phyloP scores from a whole-genome alignment of 345 rosid genomes.

The Pugionium cornutum region DNA sequence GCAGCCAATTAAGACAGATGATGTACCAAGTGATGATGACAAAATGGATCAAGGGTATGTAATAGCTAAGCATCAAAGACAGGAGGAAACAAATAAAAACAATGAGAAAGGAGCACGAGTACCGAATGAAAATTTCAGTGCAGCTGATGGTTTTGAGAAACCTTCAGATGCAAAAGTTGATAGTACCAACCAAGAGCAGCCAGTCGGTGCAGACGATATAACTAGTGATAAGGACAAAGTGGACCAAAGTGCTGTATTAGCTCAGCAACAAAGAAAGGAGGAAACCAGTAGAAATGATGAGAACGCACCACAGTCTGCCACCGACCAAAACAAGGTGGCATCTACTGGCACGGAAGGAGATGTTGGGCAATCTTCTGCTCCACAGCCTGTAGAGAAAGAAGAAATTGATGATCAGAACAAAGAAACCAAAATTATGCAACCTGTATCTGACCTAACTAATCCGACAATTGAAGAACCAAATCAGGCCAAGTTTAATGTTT shows the following conservation, averaged over 20 bases:
- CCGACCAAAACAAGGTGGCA: conserved; percentile 50
- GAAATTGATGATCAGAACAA: conserved; percentile 52
- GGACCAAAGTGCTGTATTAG: conserved; percentile 44
- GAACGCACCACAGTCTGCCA: conserved; percentile 41
- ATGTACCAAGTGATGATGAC: conserved; percentile 41
- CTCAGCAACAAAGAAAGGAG: conserved; percentile 44
- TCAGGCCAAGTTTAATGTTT: conserved; percentile 54
- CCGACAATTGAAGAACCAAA: conserved; percentile 43
- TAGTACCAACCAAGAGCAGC: conserved; percentile 37
- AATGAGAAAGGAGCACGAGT: conserved; percentile 45
- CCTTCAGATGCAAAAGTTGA: conserved; percentile 43
- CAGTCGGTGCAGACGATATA: conserved; percentile 40
- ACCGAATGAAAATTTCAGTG: conserved; percentile 45
- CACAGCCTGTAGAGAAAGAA: conserved; percentile 54
- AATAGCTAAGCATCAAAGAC: conserved; percentile 40
- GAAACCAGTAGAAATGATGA: conserved; percentile 52
- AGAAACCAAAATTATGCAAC: conserved; percentile 52
- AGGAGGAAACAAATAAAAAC: conserved; percentile 45
- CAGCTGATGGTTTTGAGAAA: conserved; percentile 45
- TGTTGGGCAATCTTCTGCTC: conserved; percentile 48
- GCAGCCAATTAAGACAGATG: conserved; percentile 43
- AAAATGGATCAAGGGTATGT: conserved; percentile 46
- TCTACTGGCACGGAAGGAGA: conserved; percentile 44
- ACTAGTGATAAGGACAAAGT: conserved; percentile 42
- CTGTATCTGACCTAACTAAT: conserved; percentile 49